Evolutionary conservation across 2,329 filamentous ascomycete species (phyloP).

Genomic region (Trichoderma atrobrunneum): DNA sequence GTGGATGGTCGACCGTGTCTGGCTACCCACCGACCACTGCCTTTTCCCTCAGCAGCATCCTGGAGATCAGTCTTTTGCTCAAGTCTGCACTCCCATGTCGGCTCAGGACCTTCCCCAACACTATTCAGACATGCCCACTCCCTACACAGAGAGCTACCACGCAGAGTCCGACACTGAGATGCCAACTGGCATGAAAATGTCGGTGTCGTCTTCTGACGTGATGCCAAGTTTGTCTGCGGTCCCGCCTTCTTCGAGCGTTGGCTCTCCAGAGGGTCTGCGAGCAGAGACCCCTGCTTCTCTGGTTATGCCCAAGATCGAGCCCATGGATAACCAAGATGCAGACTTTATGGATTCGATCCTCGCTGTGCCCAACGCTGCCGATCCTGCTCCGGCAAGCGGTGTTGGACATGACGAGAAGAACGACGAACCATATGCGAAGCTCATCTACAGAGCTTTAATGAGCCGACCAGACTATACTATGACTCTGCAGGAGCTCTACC

Average conservation of each 20-base stretch:
- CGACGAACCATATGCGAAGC: slow-evolving; percentile 73
- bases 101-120: slow-evolving; percentile 23
- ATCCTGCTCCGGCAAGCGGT: neutral
- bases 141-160: slow-evolving; percentile 22
- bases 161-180: slow-evolving; percentile 24
- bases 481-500: slow-evolving; percentile 82
- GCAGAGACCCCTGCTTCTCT: slow-evolving; percentile 23
- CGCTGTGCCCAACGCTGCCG: neutral
- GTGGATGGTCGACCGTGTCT: slow-evolving; percentile 34
- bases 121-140: slow-evolving; percentile 23
- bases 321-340: neutral
- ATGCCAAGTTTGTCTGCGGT: slow-evolving; percentile 20
- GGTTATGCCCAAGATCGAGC: slow-evolving; percentile 16
- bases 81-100: slow-evolving; percentile 29
- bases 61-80: slow-evolving; percentile 20
- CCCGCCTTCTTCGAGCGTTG: slow-evolving; percentile 20
- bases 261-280: slow-evolving; percentile 24
- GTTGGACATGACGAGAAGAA: slow-evolving; percentile 45
- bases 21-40: slow-evolving; percentile 24
- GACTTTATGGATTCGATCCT: neutral
- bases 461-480: slow-evolving; percentile 65
- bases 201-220: slow-evolving; percentile 17
- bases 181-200: slow-evolving; percentile 21
- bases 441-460: slow-evolving; percentile 75
- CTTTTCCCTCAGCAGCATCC: slow-evolving; percentile 24